phyloP scores from a whole-genome alignment of 1,139 yeast species.

The Saccharomycopsis hybrid region DNA sequence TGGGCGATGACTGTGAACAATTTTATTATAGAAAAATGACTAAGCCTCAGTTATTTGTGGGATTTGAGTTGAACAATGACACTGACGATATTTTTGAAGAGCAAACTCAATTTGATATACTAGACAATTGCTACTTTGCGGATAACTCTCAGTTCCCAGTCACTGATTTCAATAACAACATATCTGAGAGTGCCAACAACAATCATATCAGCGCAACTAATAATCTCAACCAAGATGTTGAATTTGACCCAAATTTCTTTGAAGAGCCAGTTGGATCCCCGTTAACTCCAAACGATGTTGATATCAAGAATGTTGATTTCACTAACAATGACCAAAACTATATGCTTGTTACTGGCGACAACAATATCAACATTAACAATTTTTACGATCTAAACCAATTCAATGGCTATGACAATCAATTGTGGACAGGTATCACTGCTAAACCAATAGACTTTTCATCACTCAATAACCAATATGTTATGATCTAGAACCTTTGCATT shows the following conservation, averaged over 20 bases:
- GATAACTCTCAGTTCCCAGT: neutral
- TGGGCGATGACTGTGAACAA: slow-evolving; percentile 20
- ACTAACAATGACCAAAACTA: neutral
- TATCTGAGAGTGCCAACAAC: neutral
- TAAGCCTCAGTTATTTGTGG: neutral
- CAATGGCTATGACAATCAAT: too few species aligned
- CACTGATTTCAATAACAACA: neutral
- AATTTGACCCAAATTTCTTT: slow-evolving; percentile 4
- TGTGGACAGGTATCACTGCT: too few species aligned
- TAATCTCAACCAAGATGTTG: neutral
- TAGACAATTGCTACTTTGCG: neutral
- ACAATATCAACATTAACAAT: neutral
- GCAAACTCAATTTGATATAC: neutral
- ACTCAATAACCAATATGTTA: too few species aligned
- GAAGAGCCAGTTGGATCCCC: slow-evolving; percentile 3
- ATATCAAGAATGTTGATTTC: neutral
- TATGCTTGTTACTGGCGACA: neutral
- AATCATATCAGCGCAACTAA: neutral
- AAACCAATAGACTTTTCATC: too few species aligned
- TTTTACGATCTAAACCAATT: too few species aligned
- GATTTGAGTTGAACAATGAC: neutral
- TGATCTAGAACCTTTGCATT: too few species aligned
- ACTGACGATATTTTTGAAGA: neutral
- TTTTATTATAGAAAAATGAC: slow-evolving; percentile 10
- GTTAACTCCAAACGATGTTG: neutral